Conservation (phyloP, 1,284 basidiomycete species). For the Pyrrhoderma noxium region DNA sequence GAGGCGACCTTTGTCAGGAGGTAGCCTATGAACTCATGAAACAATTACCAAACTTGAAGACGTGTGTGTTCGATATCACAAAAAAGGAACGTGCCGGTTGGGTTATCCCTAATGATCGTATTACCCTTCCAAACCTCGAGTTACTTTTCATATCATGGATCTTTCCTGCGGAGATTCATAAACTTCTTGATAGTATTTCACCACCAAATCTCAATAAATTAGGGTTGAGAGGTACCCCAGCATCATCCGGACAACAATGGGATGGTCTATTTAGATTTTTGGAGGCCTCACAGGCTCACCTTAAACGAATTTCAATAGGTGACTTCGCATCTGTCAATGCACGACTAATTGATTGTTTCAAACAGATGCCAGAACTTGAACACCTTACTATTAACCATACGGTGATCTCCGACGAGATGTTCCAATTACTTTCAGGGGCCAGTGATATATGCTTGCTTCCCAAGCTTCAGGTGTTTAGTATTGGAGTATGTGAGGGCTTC, state of each 20-base stretch:
- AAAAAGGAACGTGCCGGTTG: not conserved
- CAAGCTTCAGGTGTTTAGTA: slow-evolving; percentile 13
- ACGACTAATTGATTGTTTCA: slow-evolving; percentile 4
- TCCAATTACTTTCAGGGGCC: not conserved
- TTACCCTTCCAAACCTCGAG: slow-evolving; percentile 3
- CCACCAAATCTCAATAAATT: slow-evolving; percentile 14
- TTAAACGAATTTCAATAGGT: slow-evolving; percentile 13
- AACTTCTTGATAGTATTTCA: slow-evolving; percentile 4
- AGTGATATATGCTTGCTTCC: slow-evolving; percentile 3
- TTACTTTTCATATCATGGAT: slow-evolving; percentile 13
- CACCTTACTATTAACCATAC: slow-evolving; percentile 15
- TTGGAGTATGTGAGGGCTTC: slow-evolving; percentile 14
- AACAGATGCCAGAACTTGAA: not conserved
- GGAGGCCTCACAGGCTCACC: slow-evolving; percentile 1
- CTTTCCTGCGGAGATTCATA: slow-evolving; percentile 9
- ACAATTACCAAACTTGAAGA: slow-evolving; percentile 6
- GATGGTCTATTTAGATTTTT: slow-evolving; percentile 6
- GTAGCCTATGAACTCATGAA: slow-evolving; percentile 5
- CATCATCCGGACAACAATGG: slow-evolving; percentile 1
- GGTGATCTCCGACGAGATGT: slow-evolving; percentile 2
- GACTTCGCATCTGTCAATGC: slow-evolving; percentile 10
- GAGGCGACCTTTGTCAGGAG: slow-evolving; percentile 11
- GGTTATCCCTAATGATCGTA: not conserved
- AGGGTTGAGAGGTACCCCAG: slow-evolving; percentile 10
- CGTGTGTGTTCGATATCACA: slow-evolving; percentile 11